Evolutionary conservation across 2,329 filamentous ascomycete species (phyloP), one percentile per base, ranked within the genome.

Genomic region (Colletotrichum liriopes): DNA sequence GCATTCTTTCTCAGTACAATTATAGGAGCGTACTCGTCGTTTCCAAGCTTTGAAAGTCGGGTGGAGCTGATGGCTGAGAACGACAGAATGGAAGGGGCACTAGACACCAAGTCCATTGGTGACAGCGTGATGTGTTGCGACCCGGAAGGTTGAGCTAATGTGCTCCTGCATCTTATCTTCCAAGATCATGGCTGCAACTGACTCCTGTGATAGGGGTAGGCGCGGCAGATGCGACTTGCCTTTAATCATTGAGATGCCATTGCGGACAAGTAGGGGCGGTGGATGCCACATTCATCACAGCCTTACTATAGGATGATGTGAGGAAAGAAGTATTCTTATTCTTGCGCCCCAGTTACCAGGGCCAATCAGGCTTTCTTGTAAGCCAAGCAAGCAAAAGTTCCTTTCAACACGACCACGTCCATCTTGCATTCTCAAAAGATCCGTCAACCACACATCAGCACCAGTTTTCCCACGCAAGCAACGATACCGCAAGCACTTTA

Each of bases 281-380:
- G 20, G 49, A 20, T 11, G n/a, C n/a, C 23, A 29, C 52, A 29
- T 56, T 26, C 29, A 49, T 47, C 41, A 20, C 16, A 29, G 51
- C 49, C 29, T 52, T 43, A 39, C 23, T 51, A 29, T 56, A 26
- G 51, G 12, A 56, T 65, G 39, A 3, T 29, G 47, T 23, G 47
- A 51, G 49, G 49, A 52, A 52, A 20, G 49, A 52, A 20, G 26
- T 5, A 14, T 18, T 18, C 47, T 5, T 29, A 6, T 8, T 16
- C 37, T 18, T 16, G 26, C 41, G 20, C 39, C 37, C 52, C 26
- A 23, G 35, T 45, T 16, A 23, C 23, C 5, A 51, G 26, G 20
- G 29, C n/a, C 51, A 56, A 45, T 20, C 26, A 37, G 26, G 39
- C 29, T 16, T 47, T 65, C 39, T 49, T 37, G 23, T n/a, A 65